Conservation (phyloP, 768 basidiomycete species). For the Suillus hirtellus region DNA sequence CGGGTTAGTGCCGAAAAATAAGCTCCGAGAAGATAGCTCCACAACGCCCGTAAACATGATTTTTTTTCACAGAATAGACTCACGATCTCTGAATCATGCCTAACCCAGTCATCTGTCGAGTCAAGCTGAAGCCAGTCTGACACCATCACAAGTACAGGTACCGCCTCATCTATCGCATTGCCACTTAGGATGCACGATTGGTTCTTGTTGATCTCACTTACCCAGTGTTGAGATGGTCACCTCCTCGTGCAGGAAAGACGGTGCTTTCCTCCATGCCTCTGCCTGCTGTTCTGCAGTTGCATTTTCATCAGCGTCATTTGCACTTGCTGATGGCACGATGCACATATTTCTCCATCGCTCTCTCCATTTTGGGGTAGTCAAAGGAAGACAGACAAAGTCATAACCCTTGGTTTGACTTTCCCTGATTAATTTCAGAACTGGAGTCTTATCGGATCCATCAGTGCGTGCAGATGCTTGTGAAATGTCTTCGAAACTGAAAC, state of each 20-base stretch:
- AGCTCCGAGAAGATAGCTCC: conserved; percentile 13
- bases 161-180: conserved; percentile 63
- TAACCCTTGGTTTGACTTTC: conserved; percentile 69
- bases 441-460: conserved; percentile 38
- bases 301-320: conserved; percentile 38
- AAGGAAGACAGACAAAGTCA: conserved; percentile 74
- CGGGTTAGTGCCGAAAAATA: conserved; percentile 12
- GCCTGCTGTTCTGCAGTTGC: conserved; percentile 59
- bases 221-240: conserved; percentile 86
- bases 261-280: conserved; percentile 85
- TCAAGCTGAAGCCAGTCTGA: conserved; percentile 98
- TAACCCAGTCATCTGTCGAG: conserved; percentile 87
- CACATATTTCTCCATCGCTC: conserved; percentile 90
- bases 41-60: not conserved
- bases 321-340: conserved; percentile 52
- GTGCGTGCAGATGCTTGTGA: conserved; percentile 26
- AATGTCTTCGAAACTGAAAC: conserved; percentile 40
- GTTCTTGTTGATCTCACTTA: conserved; percentile 31
- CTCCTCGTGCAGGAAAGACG: conserved; percentile 78
- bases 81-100: conserved; percentile 95
- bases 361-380: conserved; percentile 88
- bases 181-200: conserved; percentile 18
- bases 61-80: conserved; percentile 31
- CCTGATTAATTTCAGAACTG: conserved; percentile 50
- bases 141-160: conserved; percentile 69